Evolutionary conservation across 2,329 filamentous ascomycete species (phyloP).

Genomic region (Fusarium verrucosum): DNA sequence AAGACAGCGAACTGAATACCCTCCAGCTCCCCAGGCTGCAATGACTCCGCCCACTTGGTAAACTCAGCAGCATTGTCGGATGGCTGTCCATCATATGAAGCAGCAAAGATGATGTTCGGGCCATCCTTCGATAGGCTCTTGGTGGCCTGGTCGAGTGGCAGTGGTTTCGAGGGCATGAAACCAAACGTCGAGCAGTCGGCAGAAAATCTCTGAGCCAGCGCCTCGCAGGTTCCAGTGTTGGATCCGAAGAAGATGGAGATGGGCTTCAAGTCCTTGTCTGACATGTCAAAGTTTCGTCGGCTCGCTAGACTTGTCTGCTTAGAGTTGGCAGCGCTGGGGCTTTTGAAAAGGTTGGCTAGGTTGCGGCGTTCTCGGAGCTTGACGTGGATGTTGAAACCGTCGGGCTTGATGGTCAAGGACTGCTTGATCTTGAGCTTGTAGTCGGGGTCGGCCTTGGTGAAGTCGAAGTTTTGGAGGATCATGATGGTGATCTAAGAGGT

Average conservation of each 20-base stretch:
- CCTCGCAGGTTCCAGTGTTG: constrained; percentile 5
- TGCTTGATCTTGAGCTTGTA: constrained; percentile 16
- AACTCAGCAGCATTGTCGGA: constrained; percentile 6
- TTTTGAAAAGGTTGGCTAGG: neutral
- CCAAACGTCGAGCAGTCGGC: constrained; percentile 12
- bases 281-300: neutral
- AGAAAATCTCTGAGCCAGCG: neutral
- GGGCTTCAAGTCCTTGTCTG: neutral
- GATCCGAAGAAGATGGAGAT: constrained; percentile 6
- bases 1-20: constrained; percentile 3
- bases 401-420: neutral
- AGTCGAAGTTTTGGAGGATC: constrained; percentile 5
- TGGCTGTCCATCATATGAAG: neutral
- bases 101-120: neutral
- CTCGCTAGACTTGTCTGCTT: neutral
- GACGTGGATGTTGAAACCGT: neutral
- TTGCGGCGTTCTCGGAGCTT: constrained; percentile 5
- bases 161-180: neutral
- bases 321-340: neutral
- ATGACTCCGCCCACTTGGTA: neutral
- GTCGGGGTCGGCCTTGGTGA: neutral
- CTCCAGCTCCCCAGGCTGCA: neutral
- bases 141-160: neutral
- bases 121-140: neutral
- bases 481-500: neutral